A percentile compares a stretch with the other conserved stretches of the same genome.
These are phyloP conservation scores for Yarrowia sp. DNA, from an alignment of 805 yeast genomes.

Conservation along the genomic window DNA sequence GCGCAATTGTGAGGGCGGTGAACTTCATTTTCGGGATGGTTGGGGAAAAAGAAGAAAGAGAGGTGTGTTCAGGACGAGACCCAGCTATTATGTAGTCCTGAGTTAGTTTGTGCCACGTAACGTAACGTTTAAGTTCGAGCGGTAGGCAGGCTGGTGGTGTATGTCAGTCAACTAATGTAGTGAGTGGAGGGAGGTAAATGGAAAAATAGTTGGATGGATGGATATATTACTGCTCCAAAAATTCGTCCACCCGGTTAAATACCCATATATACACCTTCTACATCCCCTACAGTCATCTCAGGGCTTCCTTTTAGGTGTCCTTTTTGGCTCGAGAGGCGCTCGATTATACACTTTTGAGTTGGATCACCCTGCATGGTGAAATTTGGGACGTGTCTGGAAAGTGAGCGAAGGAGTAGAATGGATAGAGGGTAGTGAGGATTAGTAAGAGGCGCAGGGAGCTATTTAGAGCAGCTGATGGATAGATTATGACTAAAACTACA, in stretches of 20 bases:
- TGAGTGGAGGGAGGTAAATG: not conserved
- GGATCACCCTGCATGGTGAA: constrained; percentile 38
- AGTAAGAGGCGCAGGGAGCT: too few relatives aligned
- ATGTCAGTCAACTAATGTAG: not conserved
- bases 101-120: constrained; percentile 38
- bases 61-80: not conserved
- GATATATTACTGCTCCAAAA: too few relatives aligned
- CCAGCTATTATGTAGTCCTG: constrained; percentile 33
- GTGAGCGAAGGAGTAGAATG: constrained; percentile 17
- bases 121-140: constrained; percentile 30
- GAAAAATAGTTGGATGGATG: too few relatives aligned
- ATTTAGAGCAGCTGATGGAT: too few relatives aligned
- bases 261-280: too few relatives aligned
- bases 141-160: constrained; percentile 20
- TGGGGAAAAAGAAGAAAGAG: constrained; percentile 13
- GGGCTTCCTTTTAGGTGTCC: constrained; percentile 21
- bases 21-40: constrained; percentile 51
- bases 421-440: not conserved
- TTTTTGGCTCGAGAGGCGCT: constrained; percentile 31
- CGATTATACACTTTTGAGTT: constrained; percentile 32
- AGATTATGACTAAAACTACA: too few relatives aligned
- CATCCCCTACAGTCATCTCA: not conserved
- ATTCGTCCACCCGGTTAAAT: too few relatives aligned
- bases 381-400: constrained; percentile 33
- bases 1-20: constrained; percentile 46